Base-by-base conservation (phyloP, 441 rosid species). In the Capsella rubella region DNA sequence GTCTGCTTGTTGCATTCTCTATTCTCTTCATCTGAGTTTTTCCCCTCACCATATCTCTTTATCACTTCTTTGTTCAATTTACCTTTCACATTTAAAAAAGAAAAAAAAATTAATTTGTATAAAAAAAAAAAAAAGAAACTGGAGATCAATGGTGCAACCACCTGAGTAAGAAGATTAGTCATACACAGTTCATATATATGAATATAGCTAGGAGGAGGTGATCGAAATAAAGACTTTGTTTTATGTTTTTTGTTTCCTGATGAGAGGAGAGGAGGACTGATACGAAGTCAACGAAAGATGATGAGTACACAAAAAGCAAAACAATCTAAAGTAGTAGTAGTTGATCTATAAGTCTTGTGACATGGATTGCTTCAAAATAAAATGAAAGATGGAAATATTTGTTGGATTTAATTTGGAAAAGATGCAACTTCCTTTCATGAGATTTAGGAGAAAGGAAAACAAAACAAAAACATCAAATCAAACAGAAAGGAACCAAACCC, bases 1-100 rank as follows among this genome's bases (percentile, higher is more conserved):
- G 96, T 82, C 94, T 84, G 85, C 96, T 92, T 59, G 97, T 87
- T 3, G 95, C 89, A 69, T 92, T 92, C 82, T 90, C 98, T 84
- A 90, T 92, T 47, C 95, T 79, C 80, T 83, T 86, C 98, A 90
- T 85, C 78, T 89, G 90, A 34, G 96, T 92, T 85, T 92, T 92
- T 29, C 97, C 97, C 75, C 97, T 89, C 86, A 90, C 97, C 96
- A 92, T 92, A 29, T 34, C 45, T 86, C 62, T 52, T 21, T 37
- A 2, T 8, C 6, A 27, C 25, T 65, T 11, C 31, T 72, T 21
- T 65, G 8, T 40, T 70, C 18, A 16, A 35, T 70, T 63, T 55
- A 27, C 39, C 60, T 53, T 75, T 67, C 69, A 52, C 64, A 57
- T 37, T 31, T 1, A 34, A 34, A 3, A 10, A 2, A 39, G 25